These are phyloP conservation scores for Penstemon newberryi DNA, from an alignment of 257 asterid species.

Conservation along the genomic window DNA sequence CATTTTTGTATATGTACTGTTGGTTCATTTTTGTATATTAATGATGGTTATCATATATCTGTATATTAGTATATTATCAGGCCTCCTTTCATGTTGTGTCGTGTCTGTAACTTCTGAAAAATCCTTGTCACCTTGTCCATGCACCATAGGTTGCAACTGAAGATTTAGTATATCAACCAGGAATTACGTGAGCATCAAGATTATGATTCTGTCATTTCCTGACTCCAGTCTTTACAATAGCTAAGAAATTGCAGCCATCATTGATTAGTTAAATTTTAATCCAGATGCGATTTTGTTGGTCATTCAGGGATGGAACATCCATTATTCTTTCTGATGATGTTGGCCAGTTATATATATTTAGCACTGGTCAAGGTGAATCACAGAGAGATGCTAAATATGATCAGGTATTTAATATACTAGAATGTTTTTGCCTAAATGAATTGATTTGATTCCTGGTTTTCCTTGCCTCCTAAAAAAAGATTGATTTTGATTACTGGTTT, in stretches of 20 bases:
- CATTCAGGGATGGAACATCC: conserved; percentile 93
- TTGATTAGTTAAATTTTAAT: conserved; percentile 25
- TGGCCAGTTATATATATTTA: conserved; percentile 83
- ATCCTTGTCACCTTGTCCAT: too few relatives aligned
- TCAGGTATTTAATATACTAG: conserved; percentile 53
- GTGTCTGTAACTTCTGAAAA: too few relatives aligned
- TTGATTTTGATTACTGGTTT: too few relatives aligned
- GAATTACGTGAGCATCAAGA: conserved; percentile 2
- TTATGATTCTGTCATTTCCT: conserved; percentile 11
- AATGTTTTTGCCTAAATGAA: conserved; percentile 19
- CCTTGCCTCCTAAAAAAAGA: background rate
- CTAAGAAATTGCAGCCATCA: conserved; percentile 16
- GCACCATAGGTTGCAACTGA: background rate
- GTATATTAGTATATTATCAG: too few relatives aligned
- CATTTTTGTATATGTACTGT: too few relatives aligned
- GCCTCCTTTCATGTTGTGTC: too few relatives aligned
- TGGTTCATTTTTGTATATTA: too few relatives aligned
- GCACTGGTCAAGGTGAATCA: conserved; percentile 95
- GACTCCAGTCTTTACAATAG: conserved; percentile 8
- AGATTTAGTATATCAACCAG: background rate
- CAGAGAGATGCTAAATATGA: conserved; percentile 90
- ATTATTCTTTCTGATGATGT: conserved; percentile 95
- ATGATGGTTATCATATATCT: too few relatives aligned
- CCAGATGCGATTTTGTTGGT: conserved; percentile 28
- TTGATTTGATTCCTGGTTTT: conserved; percentile 27